Evolutionary conservation across 1,284 basidiomycete species (phyloP).

Genomic region (Cerioporus squamosus): DNA sequence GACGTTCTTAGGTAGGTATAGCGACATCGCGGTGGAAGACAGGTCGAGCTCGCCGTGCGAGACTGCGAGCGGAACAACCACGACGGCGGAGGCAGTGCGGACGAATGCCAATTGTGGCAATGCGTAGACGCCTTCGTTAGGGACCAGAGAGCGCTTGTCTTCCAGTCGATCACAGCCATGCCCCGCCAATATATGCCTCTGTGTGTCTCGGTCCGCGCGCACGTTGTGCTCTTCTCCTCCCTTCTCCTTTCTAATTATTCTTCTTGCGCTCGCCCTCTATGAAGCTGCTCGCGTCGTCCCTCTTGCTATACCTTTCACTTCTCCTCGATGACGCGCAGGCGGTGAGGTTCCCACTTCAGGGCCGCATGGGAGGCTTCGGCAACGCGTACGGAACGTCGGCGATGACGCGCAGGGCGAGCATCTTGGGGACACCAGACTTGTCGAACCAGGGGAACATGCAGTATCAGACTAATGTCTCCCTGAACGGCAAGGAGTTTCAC

Average conservation of each 20-base stretch:
- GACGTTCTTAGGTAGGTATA: neutral
- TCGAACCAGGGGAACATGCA: conserved; percentile 49
- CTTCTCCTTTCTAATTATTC: conserved; percentile 1
- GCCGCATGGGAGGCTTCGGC: conserved; percentile 16
- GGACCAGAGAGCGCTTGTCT: neutral
- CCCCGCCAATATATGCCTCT: conserved; percentile 30
- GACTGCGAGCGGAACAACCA: too few relatives aligned
- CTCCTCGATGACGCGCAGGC: conserved; percentile 30
- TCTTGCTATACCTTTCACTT: conserved; percentile 32
- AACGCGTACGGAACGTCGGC: conserved; percentile 6
- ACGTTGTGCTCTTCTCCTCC: too few relatives aligned
- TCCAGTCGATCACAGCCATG: conserved; percentile 19
- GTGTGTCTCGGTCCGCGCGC: conserved; percentile 33
- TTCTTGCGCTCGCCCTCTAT: conserved; percentile 15
- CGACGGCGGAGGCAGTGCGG: too few relatives aligned
- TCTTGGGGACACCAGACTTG: conserved; percentile 32
- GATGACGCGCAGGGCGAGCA: conserved; percentile 25
- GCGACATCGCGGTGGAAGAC: too few relatives aligned
- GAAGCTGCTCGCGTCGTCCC: conserved; percentile 29
- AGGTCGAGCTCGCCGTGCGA: too few relatives aligned
- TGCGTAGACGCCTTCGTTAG: neutral
- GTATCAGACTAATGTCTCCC: conserved; percentile 56
- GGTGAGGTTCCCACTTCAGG: conserved; percentile 26
- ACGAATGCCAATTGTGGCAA: too few relatives aligned
- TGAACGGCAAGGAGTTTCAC: conserved; percentile 52